phyloP scores from a whole-genome alignment of 495 filamentous ascomycete species.

The Pseudevernia furfuracea region DNA sequence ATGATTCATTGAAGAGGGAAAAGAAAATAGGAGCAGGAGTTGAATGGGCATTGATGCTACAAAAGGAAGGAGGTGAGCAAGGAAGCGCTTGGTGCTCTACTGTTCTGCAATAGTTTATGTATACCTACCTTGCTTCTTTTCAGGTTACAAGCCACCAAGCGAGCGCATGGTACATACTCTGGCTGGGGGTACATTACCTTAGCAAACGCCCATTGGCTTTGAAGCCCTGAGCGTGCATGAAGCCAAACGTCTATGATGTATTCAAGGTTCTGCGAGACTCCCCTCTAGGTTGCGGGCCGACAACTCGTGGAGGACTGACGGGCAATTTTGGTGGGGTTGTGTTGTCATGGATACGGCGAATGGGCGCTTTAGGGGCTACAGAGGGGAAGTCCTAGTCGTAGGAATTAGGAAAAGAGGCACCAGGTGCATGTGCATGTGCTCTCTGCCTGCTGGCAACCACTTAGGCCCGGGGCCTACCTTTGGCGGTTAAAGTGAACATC shows the following conservation, averaged over 20 bases:
- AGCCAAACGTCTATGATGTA: conserved; percentile 14
- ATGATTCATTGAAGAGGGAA: no score
- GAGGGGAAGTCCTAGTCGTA: conserved; percentile 1
- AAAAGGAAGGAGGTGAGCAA: background rate
- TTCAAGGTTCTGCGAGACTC: conserved; percentile 1
- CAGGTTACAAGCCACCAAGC: background rate
- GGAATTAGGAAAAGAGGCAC: background rate
- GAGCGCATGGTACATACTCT: conserved; percentile 6
- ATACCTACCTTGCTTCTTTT: background rate
- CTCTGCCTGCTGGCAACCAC: background rate
- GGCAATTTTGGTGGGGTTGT: conserved; percentile 10
- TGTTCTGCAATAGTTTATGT: background rate
- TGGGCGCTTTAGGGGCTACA: background rate
- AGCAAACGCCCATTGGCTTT: conserved; percentile 10
- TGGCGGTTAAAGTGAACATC: conserved; percentile 24
- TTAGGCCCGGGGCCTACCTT: conserved; percentile 3
- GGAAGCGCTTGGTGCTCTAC: background rate
- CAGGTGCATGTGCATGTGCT: background rate
- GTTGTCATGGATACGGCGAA: background rate
- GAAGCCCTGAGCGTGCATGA: conserved; percentile 7
- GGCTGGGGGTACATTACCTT: background rate
- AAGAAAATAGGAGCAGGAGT: background rate
- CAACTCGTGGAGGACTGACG: conserved; percentile 19
- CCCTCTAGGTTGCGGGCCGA: conserved; percentile 23
- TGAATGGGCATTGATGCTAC: background rate